phyloP scores from a whole-genome alignment of 2,329 filamentous ascomycete genomes.

The Phaeophleospora eucalypticola region DNA sequence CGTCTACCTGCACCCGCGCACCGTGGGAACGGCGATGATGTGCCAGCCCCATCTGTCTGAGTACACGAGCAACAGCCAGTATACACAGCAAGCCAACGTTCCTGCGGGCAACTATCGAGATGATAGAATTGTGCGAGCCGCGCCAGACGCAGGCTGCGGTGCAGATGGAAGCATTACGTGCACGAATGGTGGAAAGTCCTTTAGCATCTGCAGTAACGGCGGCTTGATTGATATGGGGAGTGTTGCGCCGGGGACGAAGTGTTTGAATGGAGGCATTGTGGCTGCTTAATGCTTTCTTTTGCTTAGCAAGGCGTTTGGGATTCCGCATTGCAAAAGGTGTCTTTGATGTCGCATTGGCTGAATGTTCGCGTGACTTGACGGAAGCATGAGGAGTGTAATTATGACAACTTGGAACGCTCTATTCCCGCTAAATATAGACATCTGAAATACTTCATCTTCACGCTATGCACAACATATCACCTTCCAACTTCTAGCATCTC shows the following conservation, averaged over 20 bases:
- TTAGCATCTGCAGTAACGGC: conserved; percentile 31
- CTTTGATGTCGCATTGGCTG: no score
- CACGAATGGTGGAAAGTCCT: conserved; percentile 24
- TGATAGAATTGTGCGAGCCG: conserved; percentile 29
- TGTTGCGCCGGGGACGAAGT: conserved; percentile 29
- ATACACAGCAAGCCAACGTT: conserved; percentile 27
- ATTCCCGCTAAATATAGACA: no score
- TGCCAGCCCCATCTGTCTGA: conserved; percentile 33
- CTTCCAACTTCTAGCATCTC: no score
- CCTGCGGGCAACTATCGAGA: conserved; percentile 30
- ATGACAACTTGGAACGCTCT: no score
- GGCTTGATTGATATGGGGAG: conserved; percentile 32
- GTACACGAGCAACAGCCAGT: conserved; percentile 18
- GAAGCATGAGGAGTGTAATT: no score
- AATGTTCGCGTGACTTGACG: no score
- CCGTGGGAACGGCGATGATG: conserved; percentile 35
- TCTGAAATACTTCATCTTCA: no score
- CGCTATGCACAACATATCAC: no score
- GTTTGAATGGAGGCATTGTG: conserved; percentile 27
- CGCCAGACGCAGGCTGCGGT: conserved; percentile 28
- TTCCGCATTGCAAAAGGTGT: background rate
- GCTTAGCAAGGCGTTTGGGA: background rate
- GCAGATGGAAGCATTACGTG: conserved; percentile 27
- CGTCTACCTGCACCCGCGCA: conserved; percentile 30
- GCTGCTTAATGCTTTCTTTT: conserved; percentile 6